phyloP scores from a whole-genome alignment of 2,329 filamentous ascomycete genomes.

The Fusarium sp. region DNA sequence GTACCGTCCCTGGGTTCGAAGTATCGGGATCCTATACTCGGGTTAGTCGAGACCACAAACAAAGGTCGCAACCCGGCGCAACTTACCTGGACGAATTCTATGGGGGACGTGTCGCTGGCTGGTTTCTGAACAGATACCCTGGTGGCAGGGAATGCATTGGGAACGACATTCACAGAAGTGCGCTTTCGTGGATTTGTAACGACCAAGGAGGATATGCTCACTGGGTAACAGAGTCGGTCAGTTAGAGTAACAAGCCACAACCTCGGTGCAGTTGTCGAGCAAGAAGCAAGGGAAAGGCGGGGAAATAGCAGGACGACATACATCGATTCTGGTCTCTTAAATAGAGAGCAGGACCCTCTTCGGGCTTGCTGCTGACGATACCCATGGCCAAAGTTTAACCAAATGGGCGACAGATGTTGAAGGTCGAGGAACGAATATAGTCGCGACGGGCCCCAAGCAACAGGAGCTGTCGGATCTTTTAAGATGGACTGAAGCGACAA shows the following conservation, averaged over 20 bases:
- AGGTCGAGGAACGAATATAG: conserved; percentile 36
- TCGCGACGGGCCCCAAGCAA: conserved; percentile 27
- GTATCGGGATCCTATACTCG: conserved; percentile 78
- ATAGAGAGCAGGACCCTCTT: conserved; percentile 83
- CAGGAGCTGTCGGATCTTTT: conserved; percentile 45
- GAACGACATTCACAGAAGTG: conserved; percentile 79
- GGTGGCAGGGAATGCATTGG: conserved; percentile 88
- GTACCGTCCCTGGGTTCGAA: conserved; percentile 59
- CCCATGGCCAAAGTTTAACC: conserved; percentile 74
- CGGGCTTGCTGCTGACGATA: conserved; percentile 87
- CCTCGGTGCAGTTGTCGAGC: conserved; percentile 19
- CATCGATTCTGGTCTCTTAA: conserved; percentile 92
- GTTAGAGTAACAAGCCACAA: conserved; percentile 34
- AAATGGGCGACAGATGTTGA: conserved; percentile 33
- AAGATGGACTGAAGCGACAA: conserved; percentile 38
- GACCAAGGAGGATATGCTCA: conserved; percentile 85
- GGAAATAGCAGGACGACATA: conserved; percentile 60
- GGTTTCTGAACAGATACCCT: conserved; percentile 80
- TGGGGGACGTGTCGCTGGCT: conserved; percentile 75
- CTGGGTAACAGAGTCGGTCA: conserved; percentile 59
- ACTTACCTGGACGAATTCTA: conserved; percentile 92
- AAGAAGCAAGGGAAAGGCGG: conserved; percentile 19
- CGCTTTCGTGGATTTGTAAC: conserved; percentile 84
- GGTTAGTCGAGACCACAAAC: conserved; percentile 33
- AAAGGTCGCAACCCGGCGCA: conserved; percentile 38